These are phyloP conservation scores for Exidia glandulosa DNA, from an alignment of 768 basidiomycete genomes.

Conservation along the genomic window DNA sequence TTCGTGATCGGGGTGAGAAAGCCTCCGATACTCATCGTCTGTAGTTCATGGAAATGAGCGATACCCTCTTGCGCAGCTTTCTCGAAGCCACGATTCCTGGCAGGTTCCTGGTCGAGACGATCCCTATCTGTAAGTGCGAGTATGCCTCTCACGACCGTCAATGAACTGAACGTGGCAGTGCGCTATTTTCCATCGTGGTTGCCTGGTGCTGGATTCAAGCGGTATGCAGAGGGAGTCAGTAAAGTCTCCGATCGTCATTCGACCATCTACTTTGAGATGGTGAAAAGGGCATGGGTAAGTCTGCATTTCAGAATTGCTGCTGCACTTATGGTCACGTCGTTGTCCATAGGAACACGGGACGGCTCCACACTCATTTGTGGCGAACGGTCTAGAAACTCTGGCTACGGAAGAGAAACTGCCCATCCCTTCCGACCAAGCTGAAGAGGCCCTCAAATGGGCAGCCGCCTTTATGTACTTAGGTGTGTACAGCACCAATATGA, in stretches of 20 bases:
- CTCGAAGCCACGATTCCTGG: not conserved
- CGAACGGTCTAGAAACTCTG: not conserved
- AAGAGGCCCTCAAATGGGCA: not conserved
- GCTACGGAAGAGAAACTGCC: not conserved
- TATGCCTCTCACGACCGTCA: not conserved
- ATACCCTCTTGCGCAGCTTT: not conserved
- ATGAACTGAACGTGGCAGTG: not conserved
- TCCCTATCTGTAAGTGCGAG: not conserved
- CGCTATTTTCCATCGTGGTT: conserved; percentile 8
- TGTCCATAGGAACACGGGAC: not conserved
- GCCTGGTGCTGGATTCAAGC: conserved; percentile 5
- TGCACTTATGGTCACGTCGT: too few relatives aligned
- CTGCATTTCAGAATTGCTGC: not conserved
- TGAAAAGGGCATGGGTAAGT: not conserved
- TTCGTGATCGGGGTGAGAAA: not conserved
- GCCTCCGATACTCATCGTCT: not conserved
- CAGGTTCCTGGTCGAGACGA: not conserved
- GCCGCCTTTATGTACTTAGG: not conserved
- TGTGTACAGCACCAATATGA: too few relatives aligned
- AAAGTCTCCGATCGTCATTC: not conserved
- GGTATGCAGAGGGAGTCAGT: not conserved
- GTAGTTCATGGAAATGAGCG: not conserved
- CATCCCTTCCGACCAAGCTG: not conserved
- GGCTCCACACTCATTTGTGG: not conserved
- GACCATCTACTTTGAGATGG: not conserved